phyloP scores from a whole-genome alignment of 495 filamentous ascomycete species.

The Aspergillus olivimuriae region DNA sequence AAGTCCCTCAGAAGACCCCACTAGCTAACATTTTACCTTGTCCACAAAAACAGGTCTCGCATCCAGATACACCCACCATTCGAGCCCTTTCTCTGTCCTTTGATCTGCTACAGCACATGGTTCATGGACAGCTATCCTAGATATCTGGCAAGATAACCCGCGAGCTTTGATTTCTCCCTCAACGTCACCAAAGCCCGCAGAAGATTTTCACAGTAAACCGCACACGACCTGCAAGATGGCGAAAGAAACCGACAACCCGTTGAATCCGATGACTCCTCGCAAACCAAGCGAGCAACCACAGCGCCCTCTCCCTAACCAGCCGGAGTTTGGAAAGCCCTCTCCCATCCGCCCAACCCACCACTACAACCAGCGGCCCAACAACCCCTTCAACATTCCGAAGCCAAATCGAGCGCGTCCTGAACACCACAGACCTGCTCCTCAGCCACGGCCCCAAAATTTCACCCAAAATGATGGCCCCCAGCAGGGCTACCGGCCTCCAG shows the following conservation, averaged over 20 bases:
- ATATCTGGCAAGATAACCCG: background rate
- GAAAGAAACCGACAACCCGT: constrained; percentile 35
- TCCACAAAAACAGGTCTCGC: too few relatives aligned
- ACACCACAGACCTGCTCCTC: constrained; percentile 35
- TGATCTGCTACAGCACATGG: too few relatives aligned
- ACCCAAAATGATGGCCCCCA: constrained; percentile 11
- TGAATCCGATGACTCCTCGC: constrained; percentile 26
- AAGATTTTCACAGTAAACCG: background rate
- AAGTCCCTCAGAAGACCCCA: too few relatives aligned
- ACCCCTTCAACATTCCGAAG: constrained; percentile 49
- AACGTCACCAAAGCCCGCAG: background rate
- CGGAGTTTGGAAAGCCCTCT: constrained; percentile 57
- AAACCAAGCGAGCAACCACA: constrained; percentile 24
- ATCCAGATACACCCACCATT: too few relatives aligned
- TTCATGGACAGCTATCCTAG: background rate
- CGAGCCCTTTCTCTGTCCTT: too few relatives aligned
- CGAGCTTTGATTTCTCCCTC: background rate
- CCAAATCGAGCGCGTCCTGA: constrained; percentile 39
- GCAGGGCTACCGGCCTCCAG: constrained; percentile 16
- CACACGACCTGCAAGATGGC: constrained; percentile 24
- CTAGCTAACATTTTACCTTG: too few relatives aligned
- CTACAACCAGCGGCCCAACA: constrained; percentile 28
- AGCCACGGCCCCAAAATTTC: constrained; percentile 14
- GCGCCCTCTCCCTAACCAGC: constrained; percentile 24
- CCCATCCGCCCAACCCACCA: constrained; percentile 40